phyloP scores from a whole-genome alignment of 768 basidiomycete species.

The Fomitopsis pulvina region DNA sequence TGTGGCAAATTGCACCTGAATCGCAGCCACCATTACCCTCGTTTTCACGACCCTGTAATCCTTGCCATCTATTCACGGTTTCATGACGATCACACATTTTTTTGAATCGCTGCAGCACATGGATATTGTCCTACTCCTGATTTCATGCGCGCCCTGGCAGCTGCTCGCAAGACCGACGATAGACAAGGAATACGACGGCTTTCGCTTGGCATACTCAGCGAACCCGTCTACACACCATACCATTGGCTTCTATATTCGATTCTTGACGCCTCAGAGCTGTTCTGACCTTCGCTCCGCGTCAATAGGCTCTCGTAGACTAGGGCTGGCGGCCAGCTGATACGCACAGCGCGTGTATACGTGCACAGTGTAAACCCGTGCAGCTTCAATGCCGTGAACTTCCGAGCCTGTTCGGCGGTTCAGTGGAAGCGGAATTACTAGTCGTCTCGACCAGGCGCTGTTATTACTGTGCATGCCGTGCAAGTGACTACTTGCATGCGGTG shows the following conservation, averaged over 20 bases:
- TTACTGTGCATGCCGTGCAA: too few relatives aligned
- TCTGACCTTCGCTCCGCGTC: conserved; percentile 1
- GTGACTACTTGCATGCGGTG: too few relatives aligned
- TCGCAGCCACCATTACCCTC: too few relatives aligned
- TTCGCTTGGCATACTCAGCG: not conserved
- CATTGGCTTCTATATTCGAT: not conserved
- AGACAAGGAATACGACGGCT: not conserved
- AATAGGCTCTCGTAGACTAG: not conserved
- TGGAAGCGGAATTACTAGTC: too few relatives aligned
- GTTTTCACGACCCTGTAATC: too few relatives aligned
- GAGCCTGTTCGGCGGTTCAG: not conserved
- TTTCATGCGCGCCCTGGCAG: too few relatives aligned
- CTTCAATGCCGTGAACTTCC: not conserved
- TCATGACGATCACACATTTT: too few relatives aligned
- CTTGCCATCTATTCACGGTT: too few relatives aligned
- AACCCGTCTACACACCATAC: not conserved
- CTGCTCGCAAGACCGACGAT: not conserved
- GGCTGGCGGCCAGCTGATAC: not conserved
- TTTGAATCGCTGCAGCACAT: too few relatives aligned
- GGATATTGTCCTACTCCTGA: too few relatives aligned
- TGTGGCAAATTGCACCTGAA: too few relatives aligned
- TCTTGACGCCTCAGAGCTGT: conserved; percentile 1
- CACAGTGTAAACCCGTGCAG: not conserved
- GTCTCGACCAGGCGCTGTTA: too few relatives aligned
- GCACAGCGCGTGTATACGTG: not conserved